phyloP scores from a whole-genome alignment of 2,329 filamentous ascomycete genomes.

The Scedosporium aurantiacum region DNA sequence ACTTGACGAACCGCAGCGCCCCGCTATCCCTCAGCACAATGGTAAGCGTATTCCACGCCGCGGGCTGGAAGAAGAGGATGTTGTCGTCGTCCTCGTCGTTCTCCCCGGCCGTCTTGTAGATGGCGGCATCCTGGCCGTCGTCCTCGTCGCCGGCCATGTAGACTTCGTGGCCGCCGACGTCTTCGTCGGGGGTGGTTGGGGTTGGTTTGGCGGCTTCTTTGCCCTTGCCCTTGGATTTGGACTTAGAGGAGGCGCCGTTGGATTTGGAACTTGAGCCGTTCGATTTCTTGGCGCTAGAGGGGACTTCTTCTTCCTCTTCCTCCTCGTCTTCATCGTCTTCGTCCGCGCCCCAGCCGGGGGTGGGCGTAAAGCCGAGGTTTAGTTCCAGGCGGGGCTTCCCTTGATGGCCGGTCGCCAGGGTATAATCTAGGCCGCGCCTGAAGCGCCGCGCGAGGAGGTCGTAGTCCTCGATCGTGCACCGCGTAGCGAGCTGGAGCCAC shows the following conservation, averaged over 20 bases:
- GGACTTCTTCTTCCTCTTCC: slow-evolving; percentile 29
- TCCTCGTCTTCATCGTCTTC: slow-evolving; percentile 42
- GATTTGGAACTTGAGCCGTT: slow-evolving; percentile 15
- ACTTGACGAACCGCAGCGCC: slow-evolving; percentile 89
- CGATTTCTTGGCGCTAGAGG: slow-evolving; percentile 13
- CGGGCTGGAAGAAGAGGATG: slow-evolving; percentile 52
- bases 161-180: slow-evolving; percentile 70
- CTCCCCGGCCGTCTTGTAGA: slow-evolving; percentile 60
- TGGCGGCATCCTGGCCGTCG: slow-evolving; percentile 59
- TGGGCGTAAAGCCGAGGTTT: slow-evolving; percentile 78
- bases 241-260: slow-evolving; percentile 18
- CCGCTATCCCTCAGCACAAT: slow-evolving; percentile 82
- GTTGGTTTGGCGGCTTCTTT: slow-evolving; percentile 16
- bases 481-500: slow-evolving; percentile 79
- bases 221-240: slow-evolving; percentile 19
- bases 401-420: slow-evolving; percentile 76
- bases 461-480: slow-evolving; percentile 59
- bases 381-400: slow-evolving; percentile 73
- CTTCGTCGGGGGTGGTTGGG: slow-evolving; percentile 23
- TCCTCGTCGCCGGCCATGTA: slow-evolving; percentile 89
- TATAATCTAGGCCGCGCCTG: slow-evolving; percentile 79
- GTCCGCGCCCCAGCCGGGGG: slow-evolving; percentile 70
- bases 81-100: slow-evolving; percentile 74
- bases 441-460: slow-evolving; percentile 80
- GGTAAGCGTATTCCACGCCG: slow-evolving; percentile 80